These are phyloP conservation scores for Puya raimondii DNA, from an alignment of 176 grass and related monocot genomes.

Conservation along the genomic window DNA sequence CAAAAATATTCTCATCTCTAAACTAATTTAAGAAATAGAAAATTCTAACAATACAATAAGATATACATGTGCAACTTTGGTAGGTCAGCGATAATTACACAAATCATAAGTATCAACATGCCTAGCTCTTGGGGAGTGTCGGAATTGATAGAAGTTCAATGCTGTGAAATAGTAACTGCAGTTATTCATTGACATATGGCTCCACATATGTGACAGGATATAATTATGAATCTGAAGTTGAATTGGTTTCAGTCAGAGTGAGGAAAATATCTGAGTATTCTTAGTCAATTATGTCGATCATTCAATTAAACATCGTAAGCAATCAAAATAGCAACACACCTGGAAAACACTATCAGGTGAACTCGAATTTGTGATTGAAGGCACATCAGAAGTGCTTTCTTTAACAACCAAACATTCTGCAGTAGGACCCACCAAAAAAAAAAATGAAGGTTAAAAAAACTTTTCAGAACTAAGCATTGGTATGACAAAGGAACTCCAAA, in stretches of 20 bases:
- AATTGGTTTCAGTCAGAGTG: no score
- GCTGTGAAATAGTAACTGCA: background rate
- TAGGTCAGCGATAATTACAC: background rate
- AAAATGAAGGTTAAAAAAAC: slow-evolving; percentile 2
- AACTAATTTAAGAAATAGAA: no score
- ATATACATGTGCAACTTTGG: background rate
- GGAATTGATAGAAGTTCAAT: background rate
- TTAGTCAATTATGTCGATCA: no score
- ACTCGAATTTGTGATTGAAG: slow-evolving; percentile 33
- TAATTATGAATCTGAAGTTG: background rate
- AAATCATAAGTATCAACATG: background rate
- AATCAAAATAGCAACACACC: slow-evolving; percentile 28
- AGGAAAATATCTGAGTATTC: no score
- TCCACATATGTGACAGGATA: background rate
- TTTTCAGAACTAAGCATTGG: background rate
- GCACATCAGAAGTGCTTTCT: slow-evolving; percentile 28
- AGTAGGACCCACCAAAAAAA: slow-evolving; percentile 12
- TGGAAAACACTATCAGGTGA: slow-evolving; percentile 31
- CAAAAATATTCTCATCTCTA: no score
- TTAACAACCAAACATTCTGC: slow-evolving; percentile 35
- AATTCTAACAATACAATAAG: background rate
- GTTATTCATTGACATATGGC: background rate
- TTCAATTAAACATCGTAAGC: background rate
- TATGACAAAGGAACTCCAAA: slow-evolving; percentile 6
- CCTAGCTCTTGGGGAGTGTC: background rate